Conservation (phyloP, 208 protist species). For the Wallacemonas rigidus region DNA sequence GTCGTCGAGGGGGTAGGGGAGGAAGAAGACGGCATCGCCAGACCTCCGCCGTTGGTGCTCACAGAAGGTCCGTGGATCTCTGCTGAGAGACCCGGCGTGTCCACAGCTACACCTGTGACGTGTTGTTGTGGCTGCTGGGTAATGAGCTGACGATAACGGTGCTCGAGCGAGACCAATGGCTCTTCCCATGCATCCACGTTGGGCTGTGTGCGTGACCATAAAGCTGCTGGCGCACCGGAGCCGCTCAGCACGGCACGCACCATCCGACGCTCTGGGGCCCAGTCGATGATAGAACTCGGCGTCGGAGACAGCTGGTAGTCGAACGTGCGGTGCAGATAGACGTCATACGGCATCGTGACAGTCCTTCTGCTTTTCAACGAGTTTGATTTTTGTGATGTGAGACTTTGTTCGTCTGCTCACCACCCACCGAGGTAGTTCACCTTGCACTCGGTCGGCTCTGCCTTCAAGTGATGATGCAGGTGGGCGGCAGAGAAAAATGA, state of each 20-base stretch:
- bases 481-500: not conserved
- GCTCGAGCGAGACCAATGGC: not conserved
- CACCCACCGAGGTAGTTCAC: too few relatives aligned
- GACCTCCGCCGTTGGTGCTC: too few relatives aligned
- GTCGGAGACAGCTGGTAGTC: slow-evolving; percentile 73
- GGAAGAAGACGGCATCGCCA: too few relatives aligned
- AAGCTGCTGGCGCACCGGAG: not conserved
- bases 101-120: not conserved
- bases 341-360: slow-evolving; percentile 45
- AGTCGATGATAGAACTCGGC: slow-evolving; percentile 64
- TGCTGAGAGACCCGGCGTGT: not conserved
- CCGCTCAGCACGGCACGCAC: slow-evolving; percentile 26
- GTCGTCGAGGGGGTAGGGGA: too few relatives aligned
- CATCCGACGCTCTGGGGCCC: slow-evolving; percentile 36
- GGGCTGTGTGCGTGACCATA: not conserved
- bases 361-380: too few relatives aligned
- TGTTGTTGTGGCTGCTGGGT: slow-evolving; percentile 10
- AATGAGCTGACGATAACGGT: not conserved
- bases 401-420: too few relatives aligned
- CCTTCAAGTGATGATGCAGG: not conserved
- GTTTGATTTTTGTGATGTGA: too few relatives aligned
- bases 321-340: slow-evolving; percentile 73
- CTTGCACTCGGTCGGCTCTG: too few relatives aligned
- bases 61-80: not conserved
- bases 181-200: not conserved